A percentile compares a stretch with the other conserved stretches of the same genome.
Evolutionary conservation across 2,329 filamentous ascomycete species (phyloP).

Genomic region (Ophiocordyceps camponoti-leonardi): DNA sequence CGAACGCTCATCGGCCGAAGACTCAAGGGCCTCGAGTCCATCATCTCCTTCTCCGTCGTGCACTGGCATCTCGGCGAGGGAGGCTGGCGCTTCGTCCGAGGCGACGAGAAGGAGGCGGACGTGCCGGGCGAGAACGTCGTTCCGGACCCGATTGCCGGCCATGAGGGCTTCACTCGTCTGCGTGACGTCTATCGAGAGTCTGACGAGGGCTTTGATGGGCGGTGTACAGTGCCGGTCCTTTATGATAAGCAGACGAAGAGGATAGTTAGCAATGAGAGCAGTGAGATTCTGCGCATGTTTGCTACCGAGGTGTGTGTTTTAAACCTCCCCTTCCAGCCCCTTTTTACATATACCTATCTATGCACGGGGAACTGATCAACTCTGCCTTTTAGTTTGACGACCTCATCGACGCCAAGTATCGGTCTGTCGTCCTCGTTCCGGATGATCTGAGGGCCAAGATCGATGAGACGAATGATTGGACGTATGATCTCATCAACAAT

Average conservation of each 20-base stretch:
- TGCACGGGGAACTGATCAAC: background rate
- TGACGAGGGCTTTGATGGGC: slow-evolving; percentile 53
- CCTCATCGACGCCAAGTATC: slow-evolving; percentile 41
- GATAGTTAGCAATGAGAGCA: slow-evolving; percentile 85
- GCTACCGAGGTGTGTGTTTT: slow-evolving; percentile 53
- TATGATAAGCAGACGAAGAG: slow-evolving; percentile 60
- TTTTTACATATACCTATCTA: too few species aligned
- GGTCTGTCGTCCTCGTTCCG: slow-evolving; percentile 51
- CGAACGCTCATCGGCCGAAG: slow-evolving; percentile 74
- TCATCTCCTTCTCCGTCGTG: slow-evolving; percentile 65
- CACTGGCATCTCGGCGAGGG: slow-evolving; percentile 70
- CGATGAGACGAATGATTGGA: slow-evolving; percentile 66
- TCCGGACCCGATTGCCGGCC: slow-evolving; percentile 51
- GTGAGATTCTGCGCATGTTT: slow-evolving; percentile 86
- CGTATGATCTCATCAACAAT: slow-evolving; percentile 57
- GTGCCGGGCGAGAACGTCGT: slow-evolving; percentile 45
- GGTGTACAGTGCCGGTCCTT: slow-evolving; percentile 77
- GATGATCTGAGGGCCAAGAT: slow-evolving; percentile 46
- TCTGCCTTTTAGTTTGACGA: slow-evolving; percentile 45
- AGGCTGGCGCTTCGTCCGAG: slow-evolving; percentile 68
- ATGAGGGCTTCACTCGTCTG: slow-evolving; percentile 51
- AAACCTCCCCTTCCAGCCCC: too few species aligned
- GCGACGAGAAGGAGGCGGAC: slow-evolving; percentile 37
- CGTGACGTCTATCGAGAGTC: slow-evolving; percentile 65
- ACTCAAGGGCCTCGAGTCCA: slow-evolving; percentile 80